Evolutionary conservation across 2,329 filamentous ascomycete genomes (phyloP), one percentile per base, ranked within the genome.

Genomic region (Nemania diffusa): DNA sequence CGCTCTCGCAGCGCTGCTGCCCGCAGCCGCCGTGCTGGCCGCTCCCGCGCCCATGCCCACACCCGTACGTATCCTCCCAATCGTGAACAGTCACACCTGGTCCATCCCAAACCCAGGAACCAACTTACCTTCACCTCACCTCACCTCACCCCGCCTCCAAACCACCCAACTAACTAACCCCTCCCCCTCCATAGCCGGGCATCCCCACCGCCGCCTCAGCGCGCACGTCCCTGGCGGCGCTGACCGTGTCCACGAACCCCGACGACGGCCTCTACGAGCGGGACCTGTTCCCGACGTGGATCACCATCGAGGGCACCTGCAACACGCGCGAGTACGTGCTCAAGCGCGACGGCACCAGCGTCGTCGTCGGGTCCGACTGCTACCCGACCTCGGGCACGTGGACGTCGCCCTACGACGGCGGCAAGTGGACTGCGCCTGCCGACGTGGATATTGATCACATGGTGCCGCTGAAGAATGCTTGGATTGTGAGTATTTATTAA

Each of bases 371-470:
- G 77, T 81, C 79, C 13, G 82, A 85, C 37, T 97, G 92, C 78
- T 80, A 84, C 1, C 79, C 91, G 0, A 89, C 84, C 0, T 88
- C 86, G 2, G 92, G 93, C 4, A 83, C 81, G 0, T 96, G 93
- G 92, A 79, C 78, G 46, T 90, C 87, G 40, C 90, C 91, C 0
- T 96, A 92, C 76, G 92, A 95, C 74, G 92, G 91, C 17, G 89
- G 81, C 0, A 88, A 84, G 1, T 93, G 91, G 90, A 90, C 87
- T 0, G 81, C 83, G 0, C 87, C 91, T 0, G 86, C 84, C 20
- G 91, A 94, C 72, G 78, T 96, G 0, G 92, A 95, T 72, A 95
- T 96, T 67, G 93, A 96, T 78, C 93, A 96, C 77, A 84, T 96
- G 80, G 91, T 97, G 2, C 92, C 93, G 0, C 78, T 97, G 68